Percentiles rank a stretch among this genome's conserved stretches.
phyloP scores from a whole-genome alignment of 2,329 filamentous ascomycete genomes.

The Scorias spongiosa region DNA sequence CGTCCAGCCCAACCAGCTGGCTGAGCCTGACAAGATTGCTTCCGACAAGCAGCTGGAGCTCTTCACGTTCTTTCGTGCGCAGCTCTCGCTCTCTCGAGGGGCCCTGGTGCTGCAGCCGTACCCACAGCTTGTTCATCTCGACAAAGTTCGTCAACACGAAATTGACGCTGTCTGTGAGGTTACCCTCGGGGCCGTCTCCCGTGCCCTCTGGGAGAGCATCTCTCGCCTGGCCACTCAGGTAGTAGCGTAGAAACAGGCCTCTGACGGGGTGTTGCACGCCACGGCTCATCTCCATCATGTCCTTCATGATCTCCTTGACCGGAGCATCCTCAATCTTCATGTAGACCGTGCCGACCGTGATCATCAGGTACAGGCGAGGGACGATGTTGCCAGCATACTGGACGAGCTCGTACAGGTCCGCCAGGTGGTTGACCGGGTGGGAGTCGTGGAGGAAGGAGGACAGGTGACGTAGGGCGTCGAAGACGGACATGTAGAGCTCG shows the following conservation, averaged over 20 bases:
- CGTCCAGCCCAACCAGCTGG: constrained; percentile 85
- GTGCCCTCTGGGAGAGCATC: constrained; percentile 71
- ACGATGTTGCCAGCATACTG: constrained; percentile 98
- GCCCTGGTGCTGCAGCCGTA: constrained; percentile 89
- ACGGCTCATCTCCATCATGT: constrained; percentile 99
- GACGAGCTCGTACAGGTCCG: constrained; percentile 92
- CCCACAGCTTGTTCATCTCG: constrained; percentile 99
- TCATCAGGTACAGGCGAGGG: constrained; percentile 93
- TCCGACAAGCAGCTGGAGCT: constrained; percentile 86
- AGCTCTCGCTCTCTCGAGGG: constrained; percentile 90
- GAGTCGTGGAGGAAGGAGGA: constrained; percentile 94
- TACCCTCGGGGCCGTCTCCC: constrained; percentile 84
- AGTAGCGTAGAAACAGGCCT: constrained; percentile 89
- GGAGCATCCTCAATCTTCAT: constrained; percentile 97
- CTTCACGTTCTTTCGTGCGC: constrained; percentile 83
- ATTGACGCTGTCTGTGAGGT: constrained; percentile 92
- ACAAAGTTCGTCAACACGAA: constrained; percentile 98
- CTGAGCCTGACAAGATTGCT: constrained; percentile 92
- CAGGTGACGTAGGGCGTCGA: constrained; percentile 91
- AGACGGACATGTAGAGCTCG: constrained; percentile 98
- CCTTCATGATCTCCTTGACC: constrained; percentile 99
- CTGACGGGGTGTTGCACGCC: constrained; percentile 95
- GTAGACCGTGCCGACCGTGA: constrained; percentile 96
- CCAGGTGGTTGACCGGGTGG: constrained; percentile 93
- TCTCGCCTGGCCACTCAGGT: constrained; percentile 84